phyloP scores from a whole-genome alignment of 768 basidiomycete species.

The Serendipita vermifera region DNA sequence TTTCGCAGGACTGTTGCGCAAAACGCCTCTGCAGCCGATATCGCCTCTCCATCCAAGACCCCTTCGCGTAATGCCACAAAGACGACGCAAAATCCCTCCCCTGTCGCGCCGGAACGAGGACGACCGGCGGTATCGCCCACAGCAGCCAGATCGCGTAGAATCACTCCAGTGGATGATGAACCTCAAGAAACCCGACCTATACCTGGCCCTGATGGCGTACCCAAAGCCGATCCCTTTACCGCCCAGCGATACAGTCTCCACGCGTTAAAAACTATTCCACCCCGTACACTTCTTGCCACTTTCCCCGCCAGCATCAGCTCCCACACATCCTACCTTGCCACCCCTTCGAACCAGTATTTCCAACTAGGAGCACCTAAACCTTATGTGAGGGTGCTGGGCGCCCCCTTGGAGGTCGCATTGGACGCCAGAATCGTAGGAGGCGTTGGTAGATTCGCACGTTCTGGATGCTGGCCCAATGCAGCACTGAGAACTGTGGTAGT shows the following conservation, averaged over 20 bases:
- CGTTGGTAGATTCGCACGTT: slow-evolving; percentile 47
- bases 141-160: too few relatives aligned
- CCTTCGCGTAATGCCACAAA: neutral
- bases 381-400: slow-evolving; percentile 64
- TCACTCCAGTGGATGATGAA: too few relatives aligned
- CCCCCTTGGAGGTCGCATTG: slow-evolving; percentile 63
- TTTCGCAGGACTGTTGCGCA: neutral
- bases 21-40: too few relatives aligned
- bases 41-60: too few relatives aligned
- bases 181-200: too few relatives aligned
- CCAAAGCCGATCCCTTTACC: slow-evolving; percentile 20
- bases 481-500: slow-evolving; percentile 45
- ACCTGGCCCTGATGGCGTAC: neutral
- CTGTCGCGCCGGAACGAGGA: neutral
- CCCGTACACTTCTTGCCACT: slow-evolving; percentile 46
- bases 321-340: slow-evolving; percentile 46
- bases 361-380: slow-evolving; percentile 63
- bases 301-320: slow-evolving; percentile 53
- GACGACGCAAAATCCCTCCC: neutral
- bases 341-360: neutral
- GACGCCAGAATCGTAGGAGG: slow-evolving; percentile 65
- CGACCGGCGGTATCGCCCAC: neutral
- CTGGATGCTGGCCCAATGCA: slow-evolving; percentile 54
- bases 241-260: slow-evolving; percentile 42
- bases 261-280: slow-evolving; percentile 43